Percentiles rank a stretch among this genome's conserved stretches.
Conservation (phyloP, 108 stramenopile genomes). For the Skeletonema grethae region DNA sequence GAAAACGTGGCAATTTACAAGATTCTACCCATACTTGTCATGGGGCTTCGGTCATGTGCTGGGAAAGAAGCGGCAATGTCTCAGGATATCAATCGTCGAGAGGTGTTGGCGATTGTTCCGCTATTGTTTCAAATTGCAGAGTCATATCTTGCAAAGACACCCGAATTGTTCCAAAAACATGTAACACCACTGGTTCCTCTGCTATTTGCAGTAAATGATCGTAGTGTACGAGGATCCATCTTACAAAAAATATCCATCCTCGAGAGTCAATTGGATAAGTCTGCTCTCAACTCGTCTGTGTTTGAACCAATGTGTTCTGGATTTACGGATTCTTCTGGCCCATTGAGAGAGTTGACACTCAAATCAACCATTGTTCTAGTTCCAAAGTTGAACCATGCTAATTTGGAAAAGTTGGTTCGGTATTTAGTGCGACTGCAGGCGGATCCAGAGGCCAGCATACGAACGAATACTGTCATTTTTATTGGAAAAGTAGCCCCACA, state of each 20-base stretch:
- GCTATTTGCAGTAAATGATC: slow-evolving; percentile 82
- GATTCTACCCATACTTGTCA: slow-evolving; percentile 71
- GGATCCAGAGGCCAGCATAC: slow-evolving; percentile 76
- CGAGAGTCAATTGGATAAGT: slow-evolving; percentile 63
- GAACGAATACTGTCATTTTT: slow-evolving; percentile 89
- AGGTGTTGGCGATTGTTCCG: slow-evolving; percentile 70
- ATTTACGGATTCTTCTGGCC: slow-evolving; percentile 77
- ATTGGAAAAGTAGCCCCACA: slow-evolving; percentile 78
- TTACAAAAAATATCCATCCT: slow-evolving; percentile 67
- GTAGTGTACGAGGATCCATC: slow-evolving; percentile 81
- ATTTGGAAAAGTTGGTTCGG: slow-evolving; percentile 84
- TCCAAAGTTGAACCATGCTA: slow-evolving; percentile 65
- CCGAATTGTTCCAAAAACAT: slow-evolving; percentile 54
- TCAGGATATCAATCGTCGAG: slow-evolving; percentile 81
- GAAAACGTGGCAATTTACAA: slow-evolving; percentile 65
- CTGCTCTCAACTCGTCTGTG: slow-evolving; percentile 67
- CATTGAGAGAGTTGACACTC: slow-evolving; percentile 86
- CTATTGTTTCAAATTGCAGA: slow-evolving; percentile 78
- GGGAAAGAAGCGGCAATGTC: slow-evolving; percentile 64
- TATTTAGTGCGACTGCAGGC: slow-evolving; percentile 84
- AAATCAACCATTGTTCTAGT: slow-evolving; percentile 79
- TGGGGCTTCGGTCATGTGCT: slow-evolving; percentile 49
- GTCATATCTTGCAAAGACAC: slow-evolving; percentile 49
- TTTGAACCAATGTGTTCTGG: slow-evolving; percentile 91
- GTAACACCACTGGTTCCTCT: slow-evolving; percentile 65